Evolutionary conservation across 331 rosid genomes (phyloP).

Genomic region (Prunus yedoensis): DNA sequence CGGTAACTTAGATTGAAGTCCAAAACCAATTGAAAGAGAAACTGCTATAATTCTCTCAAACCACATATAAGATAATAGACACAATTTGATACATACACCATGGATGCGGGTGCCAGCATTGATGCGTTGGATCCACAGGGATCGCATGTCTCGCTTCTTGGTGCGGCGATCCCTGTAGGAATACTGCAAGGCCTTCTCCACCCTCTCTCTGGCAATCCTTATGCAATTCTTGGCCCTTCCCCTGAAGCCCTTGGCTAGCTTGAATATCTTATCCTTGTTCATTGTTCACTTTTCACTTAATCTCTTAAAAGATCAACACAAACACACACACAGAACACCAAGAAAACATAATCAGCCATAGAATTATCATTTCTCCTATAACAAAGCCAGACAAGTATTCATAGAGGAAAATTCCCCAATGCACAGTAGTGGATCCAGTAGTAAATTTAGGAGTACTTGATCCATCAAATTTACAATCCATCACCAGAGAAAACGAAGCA

Average conservation of each 20-base stretch:
- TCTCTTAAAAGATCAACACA: not conserved
- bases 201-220: conserved; percentile 95
- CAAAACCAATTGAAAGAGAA: not conserved
- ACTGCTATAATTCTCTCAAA: not conserved
- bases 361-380: not conserved
- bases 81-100: conserved; percentile 53
- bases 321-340: not conserved
- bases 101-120: conserved; percentile 93
- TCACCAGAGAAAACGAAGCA: too few species aligned
- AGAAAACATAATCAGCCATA: not conserved
- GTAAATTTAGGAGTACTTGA: not conserved
- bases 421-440: not conserved
- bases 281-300: conserved; percentile 37
- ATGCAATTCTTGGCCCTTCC: conserved; percentile 98
- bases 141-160: conserved; percentile 95
- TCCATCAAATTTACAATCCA: too few species aligned
- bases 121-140: conserved; percentile 92
- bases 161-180: conserved; percentile 93
- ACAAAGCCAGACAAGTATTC: not conserved
- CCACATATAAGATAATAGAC: conserved; percentile 8
- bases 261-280: conserved; percentile 80
- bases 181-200: conserved; percentile 97
- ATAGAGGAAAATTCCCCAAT: not conserved
- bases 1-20: not conserved
- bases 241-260: conserved; percentile 95